Conservation (phyloP, 2,329 filamentous ascomycete genomes). For the Monilinia polystroma region DNA sequence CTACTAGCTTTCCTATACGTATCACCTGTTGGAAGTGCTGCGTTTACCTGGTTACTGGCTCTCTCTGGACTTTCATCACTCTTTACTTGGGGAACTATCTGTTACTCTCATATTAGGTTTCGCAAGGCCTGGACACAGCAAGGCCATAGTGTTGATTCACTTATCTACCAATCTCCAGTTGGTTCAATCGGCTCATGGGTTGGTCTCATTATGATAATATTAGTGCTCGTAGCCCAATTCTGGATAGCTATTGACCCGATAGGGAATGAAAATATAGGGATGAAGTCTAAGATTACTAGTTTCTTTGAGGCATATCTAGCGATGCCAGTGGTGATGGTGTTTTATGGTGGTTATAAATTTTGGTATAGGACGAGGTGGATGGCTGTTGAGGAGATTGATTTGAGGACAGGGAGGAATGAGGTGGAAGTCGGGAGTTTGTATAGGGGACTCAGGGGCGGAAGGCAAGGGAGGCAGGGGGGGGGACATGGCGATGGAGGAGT, state of each 20-base stretch:
- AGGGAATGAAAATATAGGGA: constrained; percentile 44
- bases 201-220: constrained; percentile 56
- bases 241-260: constrained; percentile 81
- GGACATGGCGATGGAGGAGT: not conserved
- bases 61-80: constrained; percentile 70
- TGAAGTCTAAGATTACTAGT: constrained; percentile 52
- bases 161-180: constrained; percentile 60
- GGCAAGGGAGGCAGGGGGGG: not conserved
- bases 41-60: constrained; percentile 78
- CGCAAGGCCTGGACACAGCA: constrained; percentile 70
- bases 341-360: constrained; percentile 76
- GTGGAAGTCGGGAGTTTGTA: constrained; percentile 52
- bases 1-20: constrained; percentile 76
- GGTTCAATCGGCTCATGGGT: constrained; percentile 63
- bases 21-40: constrained; percentile 50
- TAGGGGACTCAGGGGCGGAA: constrained; percentile 62
- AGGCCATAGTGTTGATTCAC: constrained; percentile 59
- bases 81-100: constrained; percentile 83
- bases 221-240: constrained; percentile 51
- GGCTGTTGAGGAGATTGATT: constrained; percentile 71
- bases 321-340: constrained; percentile 63
- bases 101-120: constrained; percentile 86
- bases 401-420: constrained; percentile 81
- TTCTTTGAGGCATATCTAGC: constrained; percentile 76
- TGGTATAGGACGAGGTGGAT: constrained; percentile 69